phyloP scores from a whole-genome alignment of 2,329 filamentous ascomycete genomes.

The Fusarium burgessii region DNA sequence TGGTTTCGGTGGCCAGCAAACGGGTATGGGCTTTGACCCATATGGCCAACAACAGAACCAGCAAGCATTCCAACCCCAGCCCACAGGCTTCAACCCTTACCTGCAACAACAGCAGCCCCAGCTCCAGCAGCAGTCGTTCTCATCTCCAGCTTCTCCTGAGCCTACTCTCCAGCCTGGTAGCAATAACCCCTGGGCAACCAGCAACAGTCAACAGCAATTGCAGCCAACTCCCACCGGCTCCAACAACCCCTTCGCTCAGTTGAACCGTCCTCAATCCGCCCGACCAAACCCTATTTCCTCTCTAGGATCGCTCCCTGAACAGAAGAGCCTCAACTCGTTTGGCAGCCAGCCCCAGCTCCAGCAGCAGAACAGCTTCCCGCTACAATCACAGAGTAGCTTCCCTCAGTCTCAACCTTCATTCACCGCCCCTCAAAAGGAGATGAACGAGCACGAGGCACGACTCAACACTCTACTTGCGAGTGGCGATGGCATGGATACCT shows the following conservation, averaged over 20 bases:
- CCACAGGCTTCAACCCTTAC: conserved; percentile 68
- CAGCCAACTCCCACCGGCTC: conserved; percentile 91
- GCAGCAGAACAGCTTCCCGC: conserved; percentile 51
- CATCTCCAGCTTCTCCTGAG: conserved; percentile 64
- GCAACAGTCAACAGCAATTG: conserved; percentile 70
- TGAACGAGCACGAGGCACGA: conserved; percentile 75
- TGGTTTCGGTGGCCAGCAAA: conserved; percentile 73
- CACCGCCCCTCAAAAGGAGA: conserved; percentile 62
- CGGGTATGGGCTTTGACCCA: conserved; percentile 76
- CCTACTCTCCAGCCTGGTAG: conserved; percentile 79
- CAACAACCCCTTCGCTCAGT: conserved; percentile 96
- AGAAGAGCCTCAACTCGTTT: conserved; percentile 77
- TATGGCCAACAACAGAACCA: conserved; percentile 63
- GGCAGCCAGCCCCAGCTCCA: conserved; percentile 59
- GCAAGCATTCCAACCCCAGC: conserved; percentile 63
- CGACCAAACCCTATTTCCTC: conserved; percentile 71
- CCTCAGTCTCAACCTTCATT: conserved; percentile 49
- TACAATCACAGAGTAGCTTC: conserved; percentile 53
- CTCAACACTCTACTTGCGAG: conserved; percentile 88
- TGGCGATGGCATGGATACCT: conserved; percentile 96
- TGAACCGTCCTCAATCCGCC: conserved; percentile 68
- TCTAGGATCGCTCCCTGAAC: conserved; percentile 82
- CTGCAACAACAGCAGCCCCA: conserved; percentile 53
- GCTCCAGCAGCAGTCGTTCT: conserved; percentile 54
- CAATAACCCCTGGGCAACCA: conserved; percentile 92